A percentile compares a stretch with the other conserved stretches of the same genome.
Evolutionary conservation across 2,329 filamentous ascomycete genomes (phyloP).

Genomic region (Nigrograna mackinnonii): DNA sequence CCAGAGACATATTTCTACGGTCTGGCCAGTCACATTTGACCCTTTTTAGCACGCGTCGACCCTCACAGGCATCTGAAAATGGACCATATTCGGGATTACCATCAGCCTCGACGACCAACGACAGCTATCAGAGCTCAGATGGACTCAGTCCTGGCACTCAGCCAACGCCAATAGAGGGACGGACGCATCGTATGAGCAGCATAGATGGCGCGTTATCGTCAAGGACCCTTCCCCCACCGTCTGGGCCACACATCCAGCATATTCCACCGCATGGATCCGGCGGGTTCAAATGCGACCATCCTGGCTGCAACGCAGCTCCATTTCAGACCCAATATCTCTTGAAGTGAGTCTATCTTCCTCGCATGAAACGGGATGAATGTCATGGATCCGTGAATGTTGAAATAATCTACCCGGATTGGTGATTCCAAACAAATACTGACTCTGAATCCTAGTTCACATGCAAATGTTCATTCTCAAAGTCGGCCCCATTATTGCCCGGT

Average conservation of each 20-base stretch:
- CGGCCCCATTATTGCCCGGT: conserved; percentile 68
- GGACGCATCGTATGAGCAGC: conserved; percentile 29
- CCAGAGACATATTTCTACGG: conserved; percentile 32
- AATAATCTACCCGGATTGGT: no score
- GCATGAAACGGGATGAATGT: no score
- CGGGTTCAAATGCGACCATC: conserved; percentile 57
- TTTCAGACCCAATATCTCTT: conserved; percentile 79
- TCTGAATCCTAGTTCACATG: conserved; percentile 70
- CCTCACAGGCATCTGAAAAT: conserved; percentile 40
- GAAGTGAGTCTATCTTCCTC: conserved; percentile 57
- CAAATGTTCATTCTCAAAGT: conserved; percentile 66
- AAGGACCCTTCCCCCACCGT: conserved; percentile 34
- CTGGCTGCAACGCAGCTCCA: conserved; percentile 70
- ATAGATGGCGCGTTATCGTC: conserved; percentile 31
- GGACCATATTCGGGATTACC: conserved; percentile 36
- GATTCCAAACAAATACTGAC: no score
- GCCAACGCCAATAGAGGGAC: conserved; percentile 28
- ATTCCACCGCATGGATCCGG: conserved; percentile 30
- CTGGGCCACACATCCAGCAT: conserved; percentile 30
- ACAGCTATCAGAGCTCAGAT: conserved; percentile 41
- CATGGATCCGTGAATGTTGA: no score
- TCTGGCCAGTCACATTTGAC: conserved; percentile 26
- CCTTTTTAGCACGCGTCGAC: conserved; percentile 32
- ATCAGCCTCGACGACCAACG: conserved; percentile 32
- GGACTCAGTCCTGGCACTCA: conserved; percentile 34